Percentiles rank a stretch among this genome's conserved stretches.
Evolutionary conservation across 2,329 filamentous ascomycete genomes (phyloP).

Genomic region (Sporothrix brunneoviolacea): DNA sequence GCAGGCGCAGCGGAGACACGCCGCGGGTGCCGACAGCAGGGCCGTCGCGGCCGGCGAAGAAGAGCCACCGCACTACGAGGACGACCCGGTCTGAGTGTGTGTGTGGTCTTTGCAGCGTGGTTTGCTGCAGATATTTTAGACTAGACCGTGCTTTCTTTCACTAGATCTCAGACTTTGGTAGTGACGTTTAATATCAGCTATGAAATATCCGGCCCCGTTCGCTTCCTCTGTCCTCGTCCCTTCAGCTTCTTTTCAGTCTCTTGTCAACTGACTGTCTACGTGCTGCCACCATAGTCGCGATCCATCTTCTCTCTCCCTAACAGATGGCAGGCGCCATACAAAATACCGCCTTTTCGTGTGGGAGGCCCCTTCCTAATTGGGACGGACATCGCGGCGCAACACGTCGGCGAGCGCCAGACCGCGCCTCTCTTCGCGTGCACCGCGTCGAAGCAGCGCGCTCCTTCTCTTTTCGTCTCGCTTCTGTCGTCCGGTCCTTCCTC

Average conservation of each 20-base stretch:
- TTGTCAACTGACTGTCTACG: no score
- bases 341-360: background rate
- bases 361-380: slow-evolving; percentile 3
- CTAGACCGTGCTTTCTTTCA: no score
- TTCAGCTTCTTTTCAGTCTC: no score
- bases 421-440: background rate
- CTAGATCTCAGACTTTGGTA: no score
- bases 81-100: slow-evolving; percentile 17
- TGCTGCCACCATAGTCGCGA: no score
- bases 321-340: no score
- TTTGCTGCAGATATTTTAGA: background rate
- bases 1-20: background rate
- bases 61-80: slow-evolving; percentile 20
- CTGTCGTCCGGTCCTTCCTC: background rate
- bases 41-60: background rate
- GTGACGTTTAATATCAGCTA: no score
- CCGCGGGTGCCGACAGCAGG: slow-evolving; percentile 3
- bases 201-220: no score
- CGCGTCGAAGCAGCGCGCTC: background rate
- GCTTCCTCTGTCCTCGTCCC: no score
- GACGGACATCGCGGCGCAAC: background rate
- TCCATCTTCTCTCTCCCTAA: no score
- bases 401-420: background rate
- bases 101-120: background rate
- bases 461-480: background rate